Base-by-base conservation (phyloP, 2,329 filamentous ascomycete species). In the Pseudogymnoascus sp. region DNA sequence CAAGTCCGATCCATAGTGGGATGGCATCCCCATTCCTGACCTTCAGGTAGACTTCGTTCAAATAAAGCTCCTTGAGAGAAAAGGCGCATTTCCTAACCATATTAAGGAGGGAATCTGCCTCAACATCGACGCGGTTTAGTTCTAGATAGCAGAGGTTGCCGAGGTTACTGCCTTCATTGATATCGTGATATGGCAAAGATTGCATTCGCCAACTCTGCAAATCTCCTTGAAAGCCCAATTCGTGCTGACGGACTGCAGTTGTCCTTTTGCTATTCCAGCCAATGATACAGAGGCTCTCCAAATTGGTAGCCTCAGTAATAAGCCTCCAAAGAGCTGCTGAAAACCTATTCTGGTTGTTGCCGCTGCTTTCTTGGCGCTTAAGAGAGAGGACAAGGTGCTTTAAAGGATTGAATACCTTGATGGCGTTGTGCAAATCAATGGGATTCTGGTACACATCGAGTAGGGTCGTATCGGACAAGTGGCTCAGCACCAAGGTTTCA, bases 391-490 rank as follows among this genome's bases (percentile, higher is more conserved):
- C 74, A 16, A 84, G 72, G 61, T 80, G 75, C 66, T 78, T 74
- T 14, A 84, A 68, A 1, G 72, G 69, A 25, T 70, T 67, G 18
- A 83, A 74, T 1, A 77, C 72, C 36, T 65, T 70, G 65, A 80
- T 78, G 43, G 81, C 78, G 66, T 83, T 82, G 66, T 72, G 72
- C 12, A 83, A 74, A 66, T 83, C 81, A 61, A 76, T 77, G 0
- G 79, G 81, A 65, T 83, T 83, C 64, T 77, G 76, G 76, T 78
- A 82, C 3, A 84, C 75, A 60, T 77, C 76, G 12, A 77, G 77
- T 23, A 83, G 70, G 16, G 80, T 76, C 7, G 76, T 74, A 65
- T 83, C 80, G 5, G 77, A 78, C 60, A 83, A 72, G 60, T 82
- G 80, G 64, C 83, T 81, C 2, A 84, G 66, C 1, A 82, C 79